phyloP scores from a whole-genome alignment of 768 basidiomycete species.

The Krasilnikovozyma curviuscula region DNA sequence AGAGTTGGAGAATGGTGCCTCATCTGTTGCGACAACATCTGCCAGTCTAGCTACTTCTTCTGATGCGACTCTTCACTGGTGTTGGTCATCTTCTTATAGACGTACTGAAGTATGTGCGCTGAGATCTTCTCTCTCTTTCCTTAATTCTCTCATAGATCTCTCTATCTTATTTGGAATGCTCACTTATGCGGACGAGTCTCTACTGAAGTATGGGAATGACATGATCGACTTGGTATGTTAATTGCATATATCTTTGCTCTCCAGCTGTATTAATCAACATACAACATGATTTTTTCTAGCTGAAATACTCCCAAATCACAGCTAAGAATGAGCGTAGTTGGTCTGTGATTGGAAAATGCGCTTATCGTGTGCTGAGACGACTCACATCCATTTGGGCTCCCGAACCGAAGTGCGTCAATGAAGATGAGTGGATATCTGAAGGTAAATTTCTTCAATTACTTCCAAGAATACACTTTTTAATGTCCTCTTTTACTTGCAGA shows the following conservation, averaged over 20 bases:
- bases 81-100: slow-evolving; percentile 29
- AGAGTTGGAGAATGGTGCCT: slow-evolving; percentile 53
- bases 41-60: slow-evolving; percentile 34
- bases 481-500: slow-evolving; percentile 30
- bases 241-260: slow-evolving; percentile 33
- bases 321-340: slow-evolving; percentile 63
- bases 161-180: slow-evolving; percentile 61
- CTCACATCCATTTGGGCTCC: slow-evolving; percentile 61
- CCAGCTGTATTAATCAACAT: no score
- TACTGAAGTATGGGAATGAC: slow-evolving; percentile 44
- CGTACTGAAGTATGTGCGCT: neutral
- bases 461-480: neutral
- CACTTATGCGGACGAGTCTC: slow-evolving; percentile 30
- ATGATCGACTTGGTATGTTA: no score
- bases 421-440: slow-evolving; percentile 51
- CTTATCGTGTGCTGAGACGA: slow-evolving; percentile 51
- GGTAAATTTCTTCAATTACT: slow-evolving; percentile 30
- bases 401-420: slow-evolving; percentile 65
- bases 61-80: slow-evolving; percentile 76
- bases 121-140: slow-evolving; percentile 7
- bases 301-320: slow-evolving; percentile 45
- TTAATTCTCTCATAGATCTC: slow-evolving; percentile 33
- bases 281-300: no score
- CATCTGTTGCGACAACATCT: slow-evolving; percentile 48
- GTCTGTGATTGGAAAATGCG: slow-evolving; percentile 57